Conservation (phyloP, 2,329 filamentous ascomycete species). For the Monosporascus sp. region DNA sequence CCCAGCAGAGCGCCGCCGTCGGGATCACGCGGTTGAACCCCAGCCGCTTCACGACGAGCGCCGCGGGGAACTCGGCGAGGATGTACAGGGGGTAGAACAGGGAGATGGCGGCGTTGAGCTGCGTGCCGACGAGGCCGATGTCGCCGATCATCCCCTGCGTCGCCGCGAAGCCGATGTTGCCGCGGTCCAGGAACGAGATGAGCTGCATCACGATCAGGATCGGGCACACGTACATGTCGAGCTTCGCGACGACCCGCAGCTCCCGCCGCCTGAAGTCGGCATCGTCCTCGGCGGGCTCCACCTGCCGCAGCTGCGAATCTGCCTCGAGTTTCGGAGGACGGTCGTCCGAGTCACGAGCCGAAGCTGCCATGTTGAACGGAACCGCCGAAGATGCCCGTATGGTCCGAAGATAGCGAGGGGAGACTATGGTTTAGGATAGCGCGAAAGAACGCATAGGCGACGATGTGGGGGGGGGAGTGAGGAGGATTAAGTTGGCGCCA, state of each 20-base stretch:
- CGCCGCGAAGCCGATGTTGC: conserved; percentile 15
- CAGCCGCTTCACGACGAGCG: conserved; percentile 12
- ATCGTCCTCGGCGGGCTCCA: conserved; percentile 11
- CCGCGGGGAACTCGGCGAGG: conserved; percentile 14
- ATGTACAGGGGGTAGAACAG: conserved; percentile 17
- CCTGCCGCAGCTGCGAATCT: conserved; percentile 6
- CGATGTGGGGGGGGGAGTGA: too few relatives aligned
- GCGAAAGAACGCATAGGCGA: too few relatives aligned
- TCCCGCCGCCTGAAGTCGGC: conserved; percentile 13
- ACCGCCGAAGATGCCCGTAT: too few relatives aligned
- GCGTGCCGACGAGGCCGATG: conserved; percentile 11
- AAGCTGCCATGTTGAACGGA: too few relatives aligned
- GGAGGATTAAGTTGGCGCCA: too few relatives aligned
- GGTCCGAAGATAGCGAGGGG: too few relatives aligned
- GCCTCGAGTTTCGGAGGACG: conserved; percentile 8
- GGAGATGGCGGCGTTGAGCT: conserved; percentile 14
- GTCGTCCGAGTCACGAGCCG: conserved; percentile 18
- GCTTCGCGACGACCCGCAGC: conserved; percentile 13
- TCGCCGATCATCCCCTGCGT: conserved; percentile 15
- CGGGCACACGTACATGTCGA: conserved; percentile 15
- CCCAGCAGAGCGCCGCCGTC: conserved; percentile 13
- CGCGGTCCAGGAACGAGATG: conserved; percentile 14
- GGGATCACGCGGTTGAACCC: conserved; percentile 14
- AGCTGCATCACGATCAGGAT: conserved; percentile 13
- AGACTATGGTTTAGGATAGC: too few relatives aligned